Evolutionary conservation across 2,329 filamentous ascomycete genomes (phyloP).

Genomic region (Colletotrichum eleusines): DNA sequence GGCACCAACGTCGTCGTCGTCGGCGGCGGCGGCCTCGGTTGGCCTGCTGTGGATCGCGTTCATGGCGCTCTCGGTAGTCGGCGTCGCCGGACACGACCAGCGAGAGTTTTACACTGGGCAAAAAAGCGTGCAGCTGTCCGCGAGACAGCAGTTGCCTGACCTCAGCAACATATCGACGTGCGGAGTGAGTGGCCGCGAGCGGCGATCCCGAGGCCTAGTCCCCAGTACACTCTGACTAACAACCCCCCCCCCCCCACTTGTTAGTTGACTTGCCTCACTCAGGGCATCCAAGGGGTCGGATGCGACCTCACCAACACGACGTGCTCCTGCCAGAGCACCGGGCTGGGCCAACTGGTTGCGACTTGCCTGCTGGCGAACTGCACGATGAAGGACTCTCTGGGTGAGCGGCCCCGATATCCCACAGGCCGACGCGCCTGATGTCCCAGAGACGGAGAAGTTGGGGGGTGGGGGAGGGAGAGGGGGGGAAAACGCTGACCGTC

Average conservation of each 20-base stretch:
- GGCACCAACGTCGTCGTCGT: not conserved
- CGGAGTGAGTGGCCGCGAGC: slow-evolving; percentile 6
- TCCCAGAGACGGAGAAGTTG: not conserved
- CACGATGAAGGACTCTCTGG: slow-evolving; percentile 41
- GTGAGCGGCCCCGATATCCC: slow-evolving; percentile 1
- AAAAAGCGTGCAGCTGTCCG: not conserved
- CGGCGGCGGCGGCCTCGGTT: slow-evolving; percentile 7
- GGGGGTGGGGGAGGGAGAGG: too few species aligned
- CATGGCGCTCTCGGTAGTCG: not conserved
- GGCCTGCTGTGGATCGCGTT: slow-evolving; percentile 12
- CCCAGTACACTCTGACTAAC: not conserved
- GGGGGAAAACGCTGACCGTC: not conserved
- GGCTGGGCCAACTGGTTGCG: slow-evolving; percentile 24
- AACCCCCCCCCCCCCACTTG: fast-evolving
- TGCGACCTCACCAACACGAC: slow-evolving; percentile 40
- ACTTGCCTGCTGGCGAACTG: slow-evolving; percentile 38
- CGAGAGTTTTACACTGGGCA: not conserved
- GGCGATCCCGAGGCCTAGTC: not conserved
- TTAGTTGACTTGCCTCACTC: slow-evolving; percentile 32
- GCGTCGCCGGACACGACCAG: not conserved
- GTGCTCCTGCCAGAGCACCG: slow-evolving; percentile 34
- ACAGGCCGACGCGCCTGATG: not conserved
- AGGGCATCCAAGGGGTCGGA: slow-evolving; percentile 27
- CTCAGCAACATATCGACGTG: slow-evolving; percentile 34
- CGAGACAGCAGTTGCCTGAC: slow-evolving; percentile 33